Conservation (phyloP, 805 yeast species). For the Wickerhamomyces strasburgensis region DNA sequence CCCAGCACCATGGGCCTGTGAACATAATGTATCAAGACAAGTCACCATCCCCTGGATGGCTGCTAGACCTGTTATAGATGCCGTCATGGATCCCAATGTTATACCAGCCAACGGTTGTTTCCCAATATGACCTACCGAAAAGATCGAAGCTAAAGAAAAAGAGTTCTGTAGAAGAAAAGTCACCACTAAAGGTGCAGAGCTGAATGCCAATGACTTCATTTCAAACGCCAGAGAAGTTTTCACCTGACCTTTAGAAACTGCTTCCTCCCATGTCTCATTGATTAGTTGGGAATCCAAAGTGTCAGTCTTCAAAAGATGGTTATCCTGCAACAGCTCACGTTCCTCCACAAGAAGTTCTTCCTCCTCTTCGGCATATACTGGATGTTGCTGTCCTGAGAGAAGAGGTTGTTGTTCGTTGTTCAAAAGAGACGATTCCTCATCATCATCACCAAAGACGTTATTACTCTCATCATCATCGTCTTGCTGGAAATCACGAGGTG, state of each 20-base stretch:
- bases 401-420: background rate
- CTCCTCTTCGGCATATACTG: background rate
- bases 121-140: slow-evolving; percentile 71
- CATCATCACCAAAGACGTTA: background rate
- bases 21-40: slow-evolving; percentile 75
- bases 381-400: too few relatives aligned
- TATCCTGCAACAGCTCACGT: slow-evolving; percentile 19
- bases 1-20: slow-evolving; percentile 86
- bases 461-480: background rate
- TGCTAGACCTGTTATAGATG: slow-evolving; percentile 69
- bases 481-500: slow-evolving; percentile 14
- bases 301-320: slow-evolving; percentile 12
- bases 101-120: slow-evolving; percentile 78
- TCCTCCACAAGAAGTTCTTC: slow-evolving; percentile 19
- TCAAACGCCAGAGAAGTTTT: slow-evolving; percentile 20
- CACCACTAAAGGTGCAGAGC: slow-evolving; percentile 23
- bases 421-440: slow-evolving; percentile 1
- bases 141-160: slow-evolving; percentile 24
- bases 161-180: slow-evolving; percentile 26
- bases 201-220: slow-evolving; percentile 13
- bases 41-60: slow-evolving; percentile 81
- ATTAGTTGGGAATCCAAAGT: slow-evolving; percentile 11
- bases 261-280: slow-evolving; percentile 23
- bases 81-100: slow-evolving; percentile 79
- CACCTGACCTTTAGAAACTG: slow-evolving; percentile 19